Conservation (phyloP, 441 rosid species). For the Gossypium laxum region DNA sequence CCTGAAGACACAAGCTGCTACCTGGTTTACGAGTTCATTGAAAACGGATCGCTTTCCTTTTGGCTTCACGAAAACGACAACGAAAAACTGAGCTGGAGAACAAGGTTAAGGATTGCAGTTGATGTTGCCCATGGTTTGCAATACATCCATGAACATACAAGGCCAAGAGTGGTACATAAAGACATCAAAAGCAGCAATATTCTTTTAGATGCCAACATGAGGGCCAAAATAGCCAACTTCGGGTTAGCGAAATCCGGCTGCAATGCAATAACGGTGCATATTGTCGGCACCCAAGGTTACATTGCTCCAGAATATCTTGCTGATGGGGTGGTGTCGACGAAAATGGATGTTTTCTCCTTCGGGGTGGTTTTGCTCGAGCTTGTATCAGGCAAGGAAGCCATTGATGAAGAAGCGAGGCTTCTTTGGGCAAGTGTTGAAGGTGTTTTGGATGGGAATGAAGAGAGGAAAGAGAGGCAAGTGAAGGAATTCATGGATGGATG, state of each 20-base stretch:
- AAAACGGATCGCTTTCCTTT: slow-evolving; percentile 45
- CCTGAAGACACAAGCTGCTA: slow-evolving; percentile 45
- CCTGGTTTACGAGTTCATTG: slow-evolving; percentile 44
- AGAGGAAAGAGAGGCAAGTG: slow-evolving; percentile 26
- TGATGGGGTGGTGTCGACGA: slow-evolving; percentile 54
- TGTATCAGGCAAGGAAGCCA: slow-evolving; percentile 41
- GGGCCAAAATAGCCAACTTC: slow-evolving; percentile 61
- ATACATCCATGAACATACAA: slow-evolving; percentile 59
- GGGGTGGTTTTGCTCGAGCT: slow-evolving; percentile 65
- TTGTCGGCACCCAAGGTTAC: slow-evolving; percentile 63
- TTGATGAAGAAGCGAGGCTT: slow-evolving; percentile 37
- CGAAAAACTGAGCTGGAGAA: slow-evolving; percentile 38
- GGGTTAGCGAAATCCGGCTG: slow-evolving; percentile 63
- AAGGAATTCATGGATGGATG: slow-evolving; percentile 33
- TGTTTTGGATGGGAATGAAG: slow-evolving; percentile 31
- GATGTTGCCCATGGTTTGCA: slow-evolving; percentile 61
- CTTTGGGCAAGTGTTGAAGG: slow-evolving; percentile 34
- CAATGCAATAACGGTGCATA: slow-evolving; percentile 64
- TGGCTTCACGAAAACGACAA: slow-evolving; percentile 38
- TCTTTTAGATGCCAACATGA: slow-evolving; percentile 45
- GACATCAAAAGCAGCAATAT: slow-evolving; percentile 61
- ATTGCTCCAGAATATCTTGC: slow-evolving; percentile 55
- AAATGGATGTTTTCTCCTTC: slow-evolving; percentile 55
- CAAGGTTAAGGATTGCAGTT: slow-evolving; percentile 35
- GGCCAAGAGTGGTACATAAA: slow-evolving; percentile 54